Percentiles rank a stretch among this genome's conserved stretches.
Evolutionary conservation across 495 filamentous ascomycete genomes (phyloP).

Genomic region (Cladorrhinum samala): DNA sequence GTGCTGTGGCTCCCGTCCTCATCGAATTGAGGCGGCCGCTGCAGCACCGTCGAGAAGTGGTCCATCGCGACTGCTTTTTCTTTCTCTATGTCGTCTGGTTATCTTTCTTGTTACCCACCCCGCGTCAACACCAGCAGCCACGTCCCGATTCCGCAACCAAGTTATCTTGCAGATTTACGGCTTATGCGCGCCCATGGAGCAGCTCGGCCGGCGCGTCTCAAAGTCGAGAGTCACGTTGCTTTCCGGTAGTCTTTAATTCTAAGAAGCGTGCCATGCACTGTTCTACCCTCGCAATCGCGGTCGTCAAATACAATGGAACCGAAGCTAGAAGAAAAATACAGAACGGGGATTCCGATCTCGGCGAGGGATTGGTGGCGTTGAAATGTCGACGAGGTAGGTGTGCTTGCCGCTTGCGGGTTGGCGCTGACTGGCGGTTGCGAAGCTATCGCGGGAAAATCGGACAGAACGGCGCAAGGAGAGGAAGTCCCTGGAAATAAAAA

Average conservation of each 20-base stretch:
- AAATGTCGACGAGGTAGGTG: too few species aligned
- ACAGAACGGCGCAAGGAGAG: constrained; percentile 7
- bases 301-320: background rate
- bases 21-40: constrained; percentile 36
- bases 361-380: background rate
- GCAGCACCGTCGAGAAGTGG: constrained; percentile 43
- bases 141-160: constrained; percentile 13
- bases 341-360: background rate
- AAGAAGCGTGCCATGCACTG: background rate
- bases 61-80: constrained; percentile 22
- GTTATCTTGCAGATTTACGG: constrained; percentile 20
- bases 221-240: constrained; percentile 8
- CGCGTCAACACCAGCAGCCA: background rate
- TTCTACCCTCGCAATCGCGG: background rate
- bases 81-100: constrained; percentile 1
- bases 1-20: constrained; percentile 29
- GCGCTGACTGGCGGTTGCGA: background rate
- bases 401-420: too few species aligned
- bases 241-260: background rate
- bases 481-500: background rate
- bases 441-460: constrained; percentile 4
- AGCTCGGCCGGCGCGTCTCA: constrained; percentile 10
- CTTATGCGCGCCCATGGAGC: constrained; percentile 25
- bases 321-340: background rate
- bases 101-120: background rate